Conservation (phyloP, 1,284 basidiomycete species). For the Tilletia caries region DNA sequence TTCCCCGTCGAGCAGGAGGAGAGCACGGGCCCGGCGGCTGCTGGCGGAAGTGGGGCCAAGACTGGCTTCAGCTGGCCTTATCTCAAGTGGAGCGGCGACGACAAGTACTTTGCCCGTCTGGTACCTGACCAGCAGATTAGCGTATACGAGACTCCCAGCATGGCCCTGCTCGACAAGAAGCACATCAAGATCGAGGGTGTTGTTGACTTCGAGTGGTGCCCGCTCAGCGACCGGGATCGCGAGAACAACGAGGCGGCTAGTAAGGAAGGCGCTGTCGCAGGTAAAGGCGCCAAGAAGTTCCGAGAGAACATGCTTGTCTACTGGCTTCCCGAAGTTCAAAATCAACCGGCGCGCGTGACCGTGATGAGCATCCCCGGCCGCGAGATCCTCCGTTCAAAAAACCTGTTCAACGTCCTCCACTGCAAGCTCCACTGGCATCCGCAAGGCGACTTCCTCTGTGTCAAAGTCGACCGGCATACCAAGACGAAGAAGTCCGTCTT, state of each 20-base stretch:
- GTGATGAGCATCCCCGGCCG: slow-evolving; percentile 85
- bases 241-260: slow-evolving; percentile 57
- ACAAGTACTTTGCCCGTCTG: slow-evolving; percentile 86
- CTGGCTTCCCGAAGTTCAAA: slow-evolving; percentile 93
- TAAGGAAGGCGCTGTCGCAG: slow-evolving; percentile 27
- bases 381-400: slow-evolving; percentile 84
- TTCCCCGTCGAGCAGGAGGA: slow-evolving; percentile 65
- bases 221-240: slow-evolving; percentile 75
- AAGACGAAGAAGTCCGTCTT: slow-evolving; percentile 99
- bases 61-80: slow-evolving; percentile 81
- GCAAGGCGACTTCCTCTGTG: slow-evolving; percentile 96
- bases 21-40: slow-evolving; percentile 19
- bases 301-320: slow-evolving; percentile 91
- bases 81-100: slow-evolving; percentile 96
- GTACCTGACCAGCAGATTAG: slow-evolving; percentile 89
- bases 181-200: slow-evolving; percentile 97
- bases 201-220: slow-evolving; percentile 98
- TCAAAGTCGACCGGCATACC: slow-evolving; percentile 98
- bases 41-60: slow-evolving; percentile 56
- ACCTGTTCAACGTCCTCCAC: slow-evolving; percentile 96
- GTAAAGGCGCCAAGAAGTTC: slow-evolving; percentile 56
- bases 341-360: slow-evolving; percentile 95
- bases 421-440: slow-evolving; percentile 99
- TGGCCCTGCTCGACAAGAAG: slow-evolving; percentile 95
- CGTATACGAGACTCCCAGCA: slow-evolving; percentile 88